Evolutionary conservation across 257 asterid species (phyloP), one percentile per base, ranked within the genome.

Genomic region (Haberlea rhodopensis): DNA sequence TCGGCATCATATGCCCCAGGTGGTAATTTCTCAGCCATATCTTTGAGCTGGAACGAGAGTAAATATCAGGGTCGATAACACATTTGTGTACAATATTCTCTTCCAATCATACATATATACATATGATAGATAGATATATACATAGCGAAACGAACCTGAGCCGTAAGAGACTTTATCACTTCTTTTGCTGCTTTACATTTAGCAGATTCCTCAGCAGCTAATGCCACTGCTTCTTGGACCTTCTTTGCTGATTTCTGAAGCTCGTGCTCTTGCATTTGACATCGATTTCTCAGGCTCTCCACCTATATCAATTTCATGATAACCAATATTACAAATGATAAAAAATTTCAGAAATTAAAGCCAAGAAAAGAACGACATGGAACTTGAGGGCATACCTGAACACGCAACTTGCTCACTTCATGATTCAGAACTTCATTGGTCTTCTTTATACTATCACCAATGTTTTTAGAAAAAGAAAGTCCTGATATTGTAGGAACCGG

Each of bases 121-220:
- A n/a, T n/a, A n/a, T n/a, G n/a, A n/a, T n/a, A n/a, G n/a, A n/a
- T n/a, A n/a, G n/a, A n/a, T n/a, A n/a, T n/a, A n/a, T n/a, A n/a
- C n/a, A n/a, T n/a, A n/a, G n/a, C n/a, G n/a, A n/a, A 37, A 27
- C 57, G 57, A 34, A 89, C 99, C 99, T 92, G 99, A 4, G 94
- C 86, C 16, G 96, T 79, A 51, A 92, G 97, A 18, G 96, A 87
- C 69, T 87, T 92, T 23, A 89, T 92, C 72, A 90, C 97, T 70
- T 89, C 99, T 75, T 92, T 92, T 54, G 97, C 99, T 60, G 96
- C 96, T 84, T 77, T 87, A 78, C 94, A 87, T 75, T 89, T 92
- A 26, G 90, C 85, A 61, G 97, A 87, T 80, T 92, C 99, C 64
- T 92, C 99, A 13, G 95, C 79, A 59, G 95, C 97, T 66, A 87